A percentile compares a stretch with the other conserved stretches of the same genome.
Evolutionary conservation across 2,329 filamentous ascomycete species (phyloP).

Genomic region (Periglandula ipomoeae): DNA sequence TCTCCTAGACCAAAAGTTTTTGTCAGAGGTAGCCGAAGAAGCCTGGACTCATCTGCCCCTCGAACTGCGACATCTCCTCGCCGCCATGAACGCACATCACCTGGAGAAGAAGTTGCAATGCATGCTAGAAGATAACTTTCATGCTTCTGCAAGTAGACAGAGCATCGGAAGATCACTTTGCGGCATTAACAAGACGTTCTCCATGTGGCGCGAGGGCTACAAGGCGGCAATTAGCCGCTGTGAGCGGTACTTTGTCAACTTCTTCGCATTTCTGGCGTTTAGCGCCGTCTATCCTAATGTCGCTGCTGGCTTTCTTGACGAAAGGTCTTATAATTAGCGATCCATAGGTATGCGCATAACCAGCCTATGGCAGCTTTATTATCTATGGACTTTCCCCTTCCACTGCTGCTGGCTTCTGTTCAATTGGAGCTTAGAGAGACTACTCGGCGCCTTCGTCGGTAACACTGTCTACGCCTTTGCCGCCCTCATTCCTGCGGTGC

Average conservation of each 20-base stretch:
- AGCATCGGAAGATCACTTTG: slow-evolving; percentile 6
- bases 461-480: slow-evolving; percentile 14
- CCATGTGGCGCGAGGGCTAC: slow-evolving; percentile 13
- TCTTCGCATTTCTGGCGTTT: slow-evolving; percentile 12
- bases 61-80: slow-evolving; percentile 7
- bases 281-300: slow-evolving; percentile 13
- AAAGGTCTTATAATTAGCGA: slow-evolving; percentile 14
- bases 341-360: slow-evolving; percentile 14
- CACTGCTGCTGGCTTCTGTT: slow-evolving; percentile 13
- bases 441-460: slow-evolving; percentile 12
- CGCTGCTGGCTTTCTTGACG: slow-evolving; percentile 12
- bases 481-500: slow-evolving; percentile 11
- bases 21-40: slow-evolving; percentile 7
- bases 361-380: slow-evolving; percentile 12
- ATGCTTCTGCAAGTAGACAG: slow-evolving; percentile 8
- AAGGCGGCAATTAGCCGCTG: slow-evolving; percentile 7
- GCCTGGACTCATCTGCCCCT: slow-evolving; percentile 9
- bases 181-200: slow-evolving; percentile 10
- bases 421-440: slow-evolving; percentile 14
- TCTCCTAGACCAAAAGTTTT: background rate
- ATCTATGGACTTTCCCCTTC: slow-evolving; percentile 11
- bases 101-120: slow-evolving; percentile 9
- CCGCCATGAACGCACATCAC: slow-evolving; percentile 9
- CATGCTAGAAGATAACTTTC: slow-evolving; percentile 7
- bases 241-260: slow-evolving; percentile 10